These are phyloP conservation scores for Kwoniella shivajii DNA, from an alignment of 1,284 basidiomycete genomes.

Conservation along the genomic window DNA sequence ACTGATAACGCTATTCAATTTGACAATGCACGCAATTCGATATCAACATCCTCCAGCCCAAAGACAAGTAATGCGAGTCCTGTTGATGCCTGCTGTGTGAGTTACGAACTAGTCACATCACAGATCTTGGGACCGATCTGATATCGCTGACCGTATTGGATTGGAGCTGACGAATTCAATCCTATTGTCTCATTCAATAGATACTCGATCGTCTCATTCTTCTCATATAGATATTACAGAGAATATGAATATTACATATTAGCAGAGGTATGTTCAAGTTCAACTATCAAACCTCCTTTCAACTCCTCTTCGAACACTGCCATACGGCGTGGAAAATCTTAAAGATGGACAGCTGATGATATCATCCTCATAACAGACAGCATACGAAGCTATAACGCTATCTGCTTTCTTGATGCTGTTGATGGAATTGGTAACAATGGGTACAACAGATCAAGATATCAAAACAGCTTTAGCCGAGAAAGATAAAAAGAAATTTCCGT, in stretches of 20 bases:
- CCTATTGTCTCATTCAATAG: no score
- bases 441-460: conserved; percentile 64
- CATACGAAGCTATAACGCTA: conserved; percentile 30
- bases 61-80: conserved; percentile 50
- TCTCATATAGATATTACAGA: conserved; percentile 79
- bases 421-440: conserved; percentile 78
- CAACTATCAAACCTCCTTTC: not conserved
- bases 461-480: conserved; percentile 71
- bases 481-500: conserved; percentile 72
- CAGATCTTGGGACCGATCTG: no score
- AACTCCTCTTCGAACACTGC: not conserved
- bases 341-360: not conserved
- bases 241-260: conserved; percentile 66
- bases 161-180: no score
- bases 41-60: conserved; percentile 47
- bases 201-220: conserved; percentile 83
- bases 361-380: conserved; percentile 16
- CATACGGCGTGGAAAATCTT: no score
- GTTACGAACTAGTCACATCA: not conserved
- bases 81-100: conserved; percentile 48
- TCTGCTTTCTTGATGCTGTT: conserved; percentile 62
- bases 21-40: conserved; percentile 44
- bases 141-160: no score
- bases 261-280: conserved; percentile 61
- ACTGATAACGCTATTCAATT: conserved; percentile 39